Evolutionary conservation across 257 asterid species (phyloP).

Genomic region (Gardenia jasminoides): DNA sequence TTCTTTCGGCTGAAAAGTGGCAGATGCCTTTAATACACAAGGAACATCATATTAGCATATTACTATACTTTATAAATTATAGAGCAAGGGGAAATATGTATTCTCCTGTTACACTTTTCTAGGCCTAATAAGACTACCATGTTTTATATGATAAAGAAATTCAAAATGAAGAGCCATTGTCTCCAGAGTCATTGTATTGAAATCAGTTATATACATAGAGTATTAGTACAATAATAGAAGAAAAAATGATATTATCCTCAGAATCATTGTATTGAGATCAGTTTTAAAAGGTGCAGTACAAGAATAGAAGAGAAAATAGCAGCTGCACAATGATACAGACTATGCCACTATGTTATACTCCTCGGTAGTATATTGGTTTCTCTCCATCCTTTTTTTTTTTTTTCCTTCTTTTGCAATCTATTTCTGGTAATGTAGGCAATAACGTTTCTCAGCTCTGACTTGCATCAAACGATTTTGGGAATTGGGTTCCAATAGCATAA

Average conservation of each 20-base stretch:
- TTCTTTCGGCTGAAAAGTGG: slow-evolving; percentile 50
- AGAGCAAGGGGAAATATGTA: background rate
- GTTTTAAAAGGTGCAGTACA: too few species aligned
- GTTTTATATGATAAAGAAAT: background rate
- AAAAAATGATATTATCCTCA: too few species aligned
- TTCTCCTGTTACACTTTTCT: background rate
- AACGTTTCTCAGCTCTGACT: too few species aligned
- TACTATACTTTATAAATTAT: background rate
- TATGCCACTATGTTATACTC: background rate
- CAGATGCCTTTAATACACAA: slow-evolving; percentile 47
- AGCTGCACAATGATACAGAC: background rate
- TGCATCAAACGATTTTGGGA: too few species aligned
- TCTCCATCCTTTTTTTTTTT: too few species aligned
- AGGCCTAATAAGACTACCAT: background rate
- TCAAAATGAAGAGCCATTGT: slow-evolving; percentile 2
- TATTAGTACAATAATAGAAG: too few species aligned
- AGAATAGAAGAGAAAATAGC: too few species aligned
- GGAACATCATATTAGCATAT: background rate
- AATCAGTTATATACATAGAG: background rate
- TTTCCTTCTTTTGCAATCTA: background rate
- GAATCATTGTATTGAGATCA: too few species aligned
- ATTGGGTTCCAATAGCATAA: too few species aligned
- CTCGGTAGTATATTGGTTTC: too few species aligned
- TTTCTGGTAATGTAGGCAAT: background rate
- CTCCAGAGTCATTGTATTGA: background rate